Evolutionary conservation across 257 asterid species (phyloP), one percentile per base, ranked within the genome.

Genomic region (Lycium barbarum): DNA sequence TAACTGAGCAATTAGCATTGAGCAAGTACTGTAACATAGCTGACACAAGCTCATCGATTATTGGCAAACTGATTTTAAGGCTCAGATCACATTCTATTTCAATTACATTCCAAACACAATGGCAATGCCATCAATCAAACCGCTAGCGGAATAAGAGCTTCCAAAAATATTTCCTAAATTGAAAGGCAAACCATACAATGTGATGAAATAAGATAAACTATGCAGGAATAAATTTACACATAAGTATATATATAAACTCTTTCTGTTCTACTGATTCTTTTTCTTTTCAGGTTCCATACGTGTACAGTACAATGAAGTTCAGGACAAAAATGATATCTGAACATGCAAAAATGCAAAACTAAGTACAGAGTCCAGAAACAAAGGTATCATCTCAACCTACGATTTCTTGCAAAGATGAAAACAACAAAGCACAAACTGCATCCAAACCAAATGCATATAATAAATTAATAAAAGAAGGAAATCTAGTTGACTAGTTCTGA

Each of bases 341-440:
- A 70, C 53, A 40, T 71, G 55, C 5, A 40, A 9, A 71, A 51
- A 51, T 40, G 55, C 9, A 51, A 43, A 35, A 40, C 35, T 71
- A 71, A 9, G 53, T 40, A 40, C 22, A 71, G 17, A 71, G 35
- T 18, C 15, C 18, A 73, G 59, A 45, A 45, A 73, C 58, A 18
- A 47, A 73, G 38, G 58, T 58, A 47, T n/a, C 38, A 73, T 45
- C 58, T 73, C 80, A 45, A 47, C 80, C n/a, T 43, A 73, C n/a
- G 3, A 45, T 45, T 73, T 73, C 54, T 73, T 73, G 80, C 11
- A 45, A 73, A 45, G 80, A n/a, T 45, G 80, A 47, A 73, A 47
- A 45, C 80, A 45, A 73, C n/a, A 20, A 73, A 73, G n/a, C 18
- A 73, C 38, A 73, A n/a, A 73, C 58, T 45, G 38, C 80, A 72